A percentile compares a stretch with the other conserved stretches of the same genome.
phyloP scores from a whole-genome alignment of 2,329 filamentous ascomycete species.

The Dothideomycetidae sp. region DNA sequence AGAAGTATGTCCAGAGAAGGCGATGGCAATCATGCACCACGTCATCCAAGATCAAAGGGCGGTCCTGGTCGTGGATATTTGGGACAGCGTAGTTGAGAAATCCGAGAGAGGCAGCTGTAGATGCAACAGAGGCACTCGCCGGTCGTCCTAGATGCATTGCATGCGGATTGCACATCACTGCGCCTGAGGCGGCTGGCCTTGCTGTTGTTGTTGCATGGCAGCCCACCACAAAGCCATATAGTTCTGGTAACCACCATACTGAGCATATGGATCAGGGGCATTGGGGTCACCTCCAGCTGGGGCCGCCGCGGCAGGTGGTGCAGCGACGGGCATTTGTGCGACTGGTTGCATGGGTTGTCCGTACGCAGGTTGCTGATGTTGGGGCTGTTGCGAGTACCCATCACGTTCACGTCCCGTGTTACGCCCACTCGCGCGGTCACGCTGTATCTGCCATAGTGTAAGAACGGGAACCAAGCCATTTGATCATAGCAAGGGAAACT shows the following conservation, averaged over 20 bases:
- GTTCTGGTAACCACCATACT: conserved; percentile 70
- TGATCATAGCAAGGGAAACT: conserved; percentile 3
- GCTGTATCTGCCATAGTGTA: conserved; percentile 12
- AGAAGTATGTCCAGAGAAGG: neutral
- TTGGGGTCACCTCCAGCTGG: conserved; percentile 44
- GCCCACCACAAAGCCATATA: conserved; percentile 74
- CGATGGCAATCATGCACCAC: neutral
- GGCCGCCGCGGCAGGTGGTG: conserved; percentile 26
- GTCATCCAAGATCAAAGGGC: neutral
- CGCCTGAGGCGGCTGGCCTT: conserved; percentile 9
- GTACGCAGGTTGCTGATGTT: conserved; percentile 27
- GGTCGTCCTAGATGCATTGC: no score
- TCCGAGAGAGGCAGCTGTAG: neutral
- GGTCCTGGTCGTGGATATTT: neutral
- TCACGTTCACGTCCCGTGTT: conserved; percentile 20
- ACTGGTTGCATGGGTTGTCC: conserved; percentile 12
- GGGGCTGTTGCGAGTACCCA: conserved; percentile 20
- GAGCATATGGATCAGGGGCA: conserved; percentile 45
- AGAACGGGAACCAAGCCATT: no score
- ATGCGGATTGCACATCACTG: conserved; percentile 3
- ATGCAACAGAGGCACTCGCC: no score
- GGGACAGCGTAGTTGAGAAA: neutral
- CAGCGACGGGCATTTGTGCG: conserved; percentile 9
- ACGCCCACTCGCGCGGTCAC: conserved; percentile 13
- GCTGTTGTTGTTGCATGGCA: conserved; percentile 42